Percentiles rank a stretch among this genome's conserved stretches.
These are phyloP conservation scores for Tolypocladium inflatum DNA, from an alignment of 2,329 filamentous ascomycete genomes.

Conservation along the genomic window DNA sequence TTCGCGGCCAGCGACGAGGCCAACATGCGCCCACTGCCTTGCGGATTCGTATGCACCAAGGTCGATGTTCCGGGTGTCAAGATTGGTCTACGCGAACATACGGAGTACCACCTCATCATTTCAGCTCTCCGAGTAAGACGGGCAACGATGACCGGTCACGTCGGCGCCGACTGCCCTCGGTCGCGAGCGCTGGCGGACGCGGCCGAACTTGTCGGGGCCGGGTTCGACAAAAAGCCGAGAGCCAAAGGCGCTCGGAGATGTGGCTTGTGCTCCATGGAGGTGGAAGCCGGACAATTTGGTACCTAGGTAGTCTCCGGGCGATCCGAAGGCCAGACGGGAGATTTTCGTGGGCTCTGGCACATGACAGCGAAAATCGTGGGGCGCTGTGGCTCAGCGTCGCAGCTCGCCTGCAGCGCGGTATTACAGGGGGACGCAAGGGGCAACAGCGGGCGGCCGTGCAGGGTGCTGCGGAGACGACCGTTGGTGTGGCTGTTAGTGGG, in stretches of 20 bases:
- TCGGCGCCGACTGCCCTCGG: not conserved
- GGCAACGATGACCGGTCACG: not conserved
- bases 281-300: not conserved
- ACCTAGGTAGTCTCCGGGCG: constrained; percentile 5
- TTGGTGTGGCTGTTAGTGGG: not conserved
- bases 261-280: not conserved
- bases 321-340: constrained; percentile 6
- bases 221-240: constrained; percentile 1
- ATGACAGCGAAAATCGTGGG: constrained; percentile 4
- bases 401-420: not conserved
- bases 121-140: not conserved
- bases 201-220: not conserved
- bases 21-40: not conserved
- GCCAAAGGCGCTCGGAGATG: not conserved
- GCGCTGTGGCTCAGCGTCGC: not conserved
- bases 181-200: not conserved
- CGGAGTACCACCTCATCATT: too few species aligned
- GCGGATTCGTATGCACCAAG: too few species aligned
- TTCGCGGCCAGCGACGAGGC: not conserved
- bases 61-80: not conserved
- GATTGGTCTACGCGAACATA: not conserved
- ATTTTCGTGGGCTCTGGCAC: constrained; percentile 9
- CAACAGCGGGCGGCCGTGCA: not conserved
- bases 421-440: not conserved
- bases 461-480: not conserved